Conservation (phyloP, 2,329 filamentous ascomycete genomes). For the Onygenales sp. region DNA sequence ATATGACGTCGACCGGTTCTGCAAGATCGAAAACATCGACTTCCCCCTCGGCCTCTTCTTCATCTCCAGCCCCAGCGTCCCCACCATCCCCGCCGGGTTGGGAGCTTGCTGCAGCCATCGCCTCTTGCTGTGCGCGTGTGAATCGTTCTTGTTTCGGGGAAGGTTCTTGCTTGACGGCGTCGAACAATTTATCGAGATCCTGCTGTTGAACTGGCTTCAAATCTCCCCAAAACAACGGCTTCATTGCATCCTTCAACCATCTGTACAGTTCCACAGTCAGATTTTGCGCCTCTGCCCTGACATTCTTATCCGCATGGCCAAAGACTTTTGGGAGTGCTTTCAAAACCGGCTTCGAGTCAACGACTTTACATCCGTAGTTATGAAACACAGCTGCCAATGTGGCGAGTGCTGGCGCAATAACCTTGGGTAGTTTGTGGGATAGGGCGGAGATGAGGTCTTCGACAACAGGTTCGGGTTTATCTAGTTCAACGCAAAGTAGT, state of each 20-base stretch:
- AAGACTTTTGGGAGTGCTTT: constrained; percentile 86
- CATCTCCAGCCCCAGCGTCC: constrained; percentile 49
- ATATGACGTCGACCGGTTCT: constrained; percentile 76
- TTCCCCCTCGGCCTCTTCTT: constrained; percentile 55
- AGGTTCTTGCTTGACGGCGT: constrained; percentile 80
- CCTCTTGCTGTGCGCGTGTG: constrained; percentile 79
- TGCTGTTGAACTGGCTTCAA: constrained; percentile 91
- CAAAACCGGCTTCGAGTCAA: constrained; percentile 84
- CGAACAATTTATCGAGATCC: constrained; percentile 88
- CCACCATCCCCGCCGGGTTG: constrained; percentile 48
- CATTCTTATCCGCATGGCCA: constrained; percentile 95
- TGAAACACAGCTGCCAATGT: constrained; percentile 79
- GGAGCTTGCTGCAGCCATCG: constrained; percentile 59
- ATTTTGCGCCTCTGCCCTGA: constrained; percentile 85
- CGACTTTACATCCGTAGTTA: constrained; percentile 87
- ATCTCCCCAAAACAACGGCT: constrained; percentile 93
- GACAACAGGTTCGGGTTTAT: constrained; percentile 73
- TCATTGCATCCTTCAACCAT: constrained; percentile 97
- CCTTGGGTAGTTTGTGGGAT: constrained; percentile 83
- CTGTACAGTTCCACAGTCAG: constrained; percentile 90
- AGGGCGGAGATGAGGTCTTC: constrained; percentile 81
- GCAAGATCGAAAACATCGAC: constrained; percentile 73
- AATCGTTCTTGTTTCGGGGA: constrained; percentile 83
- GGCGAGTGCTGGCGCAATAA: constrained; percentile 65
- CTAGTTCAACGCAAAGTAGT: constrained; percentile 80